Evolutionary conservation across 108 stramenopile genomes (phyloP).

Genomic region (Nitzschia sp.): DNA sequence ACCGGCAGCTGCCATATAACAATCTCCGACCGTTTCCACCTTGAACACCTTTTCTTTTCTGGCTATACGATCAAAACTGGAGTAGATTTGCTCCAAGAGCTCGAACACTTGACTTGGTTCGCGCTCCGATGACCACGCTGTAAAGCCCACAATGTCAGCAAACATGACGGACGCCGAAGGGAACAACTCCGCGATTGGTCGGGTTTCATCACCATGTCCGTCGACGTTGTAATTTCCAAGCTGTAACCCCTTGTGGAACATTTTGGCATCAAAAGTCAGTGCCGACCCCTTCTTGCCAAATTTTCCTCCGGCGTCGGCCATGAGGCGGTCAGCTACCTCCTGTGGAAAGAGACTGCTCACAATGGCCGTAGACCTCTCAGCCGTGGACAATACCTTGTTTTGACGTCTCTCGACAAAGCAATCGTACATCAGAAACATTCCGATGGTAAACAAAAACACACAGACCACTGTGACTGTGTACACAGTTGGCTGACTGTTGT

Average conservation of each 20-base stretch:
- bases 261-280: background rate
- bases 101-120: constrained; percentile 17
- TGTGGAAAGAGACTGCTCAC: constrained; percentile 38
- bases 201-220: background rate
- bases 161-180: constrained; percentile 23
- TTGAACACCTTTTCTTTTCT: constrained; percentile 9
- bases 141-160: constrained; percentile 26
- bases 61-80: background rate
- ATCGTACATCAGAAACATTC: constrained; percentile 25
- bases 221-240: background rate
- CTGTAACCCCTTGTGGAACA: background rate
- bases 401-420: constrained; percentile 29
- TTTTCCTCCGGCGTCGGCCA: background rate
- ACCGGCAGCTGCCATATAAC: constrained; percentile 7
- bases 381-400: constrained; percentile 19
- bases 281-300: background rate
- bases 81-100: constrained; percentile 9
- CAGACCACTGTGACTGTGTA: background rate
- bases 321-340: background rate
- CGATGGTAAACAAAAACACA: constrained; percentile 10
- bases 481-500: background rate
- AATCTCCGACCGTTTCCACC: constrained; percentile 13
- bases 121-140: constrained; percentile 12
- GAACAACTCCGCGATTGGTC: constrained; percentile 30
- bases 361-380: constrained; percentile 21